Base-by-base conservation (phyloP, 225 moss, liverwort and hornwort genomes). In the Lunularia cruciata region DNA sequence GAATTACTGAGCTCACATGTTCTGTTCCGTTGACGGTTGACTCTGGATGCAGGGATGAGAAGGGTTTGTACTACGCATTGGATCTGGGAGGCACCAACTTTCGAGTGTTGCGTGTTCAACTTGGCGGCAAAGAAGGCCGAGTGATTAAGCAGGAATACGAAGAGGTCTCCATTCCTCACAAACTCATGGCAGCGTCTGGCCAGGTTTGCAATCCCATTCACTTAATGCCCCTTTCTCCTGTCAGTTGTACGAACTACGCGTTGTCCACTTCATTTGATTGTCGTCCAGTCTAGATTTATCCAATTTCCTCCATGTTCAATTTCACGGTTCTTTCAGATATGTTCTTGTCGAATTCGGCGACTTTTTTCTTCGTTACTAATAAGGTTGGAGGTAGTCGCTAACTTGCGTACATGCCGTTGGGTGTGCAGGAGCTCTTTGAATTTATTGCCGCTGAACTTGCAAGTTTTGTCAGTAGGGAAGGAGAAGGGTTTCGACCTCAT, bases 61-160 rank as follows among this genome's bases (percentile, higher is more conserved):
- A 47, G 56, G 94, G 94, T 14, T 74, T 94, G 33, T 94, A 81
- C 54, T 94, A 94, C 57, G 94, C 94, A 20, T 81, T 94, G 72
- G 94, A 94, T 71, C 77, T 94, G 84, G 94, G 94, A 23, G 94
- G 94, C 26, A 94, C 94, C 64, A 94, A 94, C 73, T 94, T 91
- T 71, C 89, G 94, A 77, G 94, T 94, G 47, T 65, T 94, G 83
- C 94, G 94, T 25, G 70, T 94, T 47, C 89, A 91, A 80, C 63
- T 94, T 38, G 87, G 78, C 1, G 94, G 94, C 31, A 83, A 83
- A 72, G 87, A 86, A 10, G 94, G 89, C 20, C 86, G 85, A 38
- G 78, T 94, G 39, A 49, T 88, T 66, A 91, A 91, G 83, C 83
- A 94, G 54, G 94, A 94, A 38, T 86, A 77, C 5, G 85, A 87